phyloP scores from a whole-genome alignment of 306 rosid genomes.

The Carpinus fangiana region DNA sequence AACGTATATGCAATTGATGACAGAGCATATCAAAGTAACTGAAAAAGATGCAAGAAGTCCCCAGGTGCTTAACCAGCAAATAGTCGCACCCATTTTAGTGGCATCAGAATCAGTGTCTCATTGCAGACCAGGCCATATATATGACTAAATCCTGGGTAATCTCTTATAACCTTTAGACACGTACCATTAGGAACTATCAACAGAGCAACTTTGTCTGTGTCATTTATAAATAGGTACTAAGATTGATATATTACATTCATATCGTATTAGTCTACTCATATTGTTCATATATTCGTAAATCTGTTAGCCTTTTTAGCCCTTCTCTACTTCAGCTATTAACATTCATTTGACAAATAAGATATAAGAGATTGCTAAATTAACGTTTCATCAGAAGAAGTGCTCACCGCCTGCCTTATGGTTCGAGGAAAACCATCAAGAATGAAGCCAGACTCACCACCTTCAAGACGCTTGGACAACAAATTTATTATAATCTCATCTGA shows the following conservation, averaged over 20 bases:
- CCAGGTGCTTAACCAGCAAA: not conserved
- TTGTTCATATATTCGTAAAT: not conserved
- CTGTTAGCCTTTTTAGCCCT: not conserved
- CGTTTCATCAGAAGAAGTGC: conserved; percentile 36
- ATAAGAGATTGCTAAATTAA: not conserved
- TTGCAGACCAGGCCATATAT: not conserved
- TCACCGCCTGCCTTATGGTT: conserved; percentile 87
- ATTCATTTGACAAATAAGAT: not conserved
- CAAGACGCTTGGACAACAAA: conserved; percentile 83
- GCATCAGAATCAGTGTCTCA: not conserved
- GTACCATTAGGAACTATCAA: not conserved
- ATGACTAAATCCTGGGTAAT: not conserved
- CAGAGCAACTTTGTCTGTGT: not conserved
- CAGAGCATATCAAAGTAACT: not conserved
- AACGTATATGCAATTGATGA: not conserved
- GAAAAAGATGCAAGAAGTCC: not conserved
- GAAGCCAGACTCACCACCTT: conserved; percentile 72
- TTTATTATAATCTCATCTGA: conserved; percentile 82
- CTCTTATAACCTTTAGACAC: not conserved
- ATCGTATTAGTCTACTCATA: not conserved
- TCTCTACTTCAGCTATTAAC: not conserved
- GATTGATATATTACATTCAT: not conserved
- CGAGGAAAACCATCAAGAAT: conserved; percentile 98
- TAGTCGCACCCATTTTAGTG: not conserved
- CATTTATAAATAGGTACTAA: not conserved